Conservation (phyloP, 2,329 filamentous ascomycete species). For the Xylariales sp. region DNA sequence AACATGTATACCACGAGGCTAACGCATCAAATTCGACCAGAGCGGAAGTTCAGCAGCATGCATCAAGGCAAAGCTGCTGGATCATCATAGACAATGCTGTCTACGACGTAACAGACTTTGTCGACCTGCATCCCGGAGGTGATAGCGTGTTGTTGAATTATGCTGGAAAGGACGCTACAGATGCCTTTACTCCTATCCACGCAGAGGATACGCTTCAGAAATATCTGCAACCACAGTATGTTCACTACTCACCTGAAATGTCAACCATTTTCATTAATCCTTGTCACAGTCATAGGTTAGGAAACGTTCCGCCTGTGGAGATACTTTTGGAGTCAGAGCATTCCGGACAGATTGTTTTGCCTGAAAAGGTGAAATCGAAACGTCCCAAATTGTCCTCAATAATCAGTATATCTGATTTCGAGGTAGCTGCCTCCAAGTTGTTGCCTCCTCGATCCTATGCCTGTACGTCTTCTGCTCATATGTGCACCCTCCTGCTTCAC, state of each 20-base stretch:
- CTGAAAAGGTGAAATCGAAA: no score
- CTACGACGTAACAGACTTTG: conserved; percentile 1
- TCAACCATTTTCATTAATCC: no score
- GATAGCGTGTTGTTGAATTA: background rate
- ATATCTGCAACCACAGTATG: background rate
- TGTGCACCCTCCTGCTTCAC: no score
- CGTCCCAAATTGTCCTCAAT: background rate
- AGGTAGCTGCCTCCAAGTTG: background rate
- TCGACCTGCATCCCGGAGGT: background rate
- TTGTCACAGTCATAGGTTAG: no score
- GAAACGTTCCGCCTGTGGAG: no score
- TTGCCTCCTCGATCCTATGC: background rate
- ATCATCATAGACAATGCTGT: background rate
- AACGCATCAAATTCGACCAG: background rate
- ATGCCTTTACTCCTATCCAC: background rate
- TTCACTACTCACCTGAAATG: no score
- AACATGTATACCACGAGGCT: background rate
- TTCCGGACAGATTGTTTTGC: no score
- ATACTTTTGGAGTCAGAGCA: no score
- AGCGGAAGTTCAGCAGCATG: background rate
- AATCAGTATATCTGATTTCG: conserved; percentile 1
- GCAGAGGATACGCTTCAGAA: background rate
- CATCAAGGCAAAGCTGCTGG: background rate
- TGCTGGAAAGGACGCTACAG: background rate
- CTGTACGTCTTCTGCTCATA: background rate